Conservation (phyloP, 176 grass and related monocot species). For the Carex cristatella region DNA sequence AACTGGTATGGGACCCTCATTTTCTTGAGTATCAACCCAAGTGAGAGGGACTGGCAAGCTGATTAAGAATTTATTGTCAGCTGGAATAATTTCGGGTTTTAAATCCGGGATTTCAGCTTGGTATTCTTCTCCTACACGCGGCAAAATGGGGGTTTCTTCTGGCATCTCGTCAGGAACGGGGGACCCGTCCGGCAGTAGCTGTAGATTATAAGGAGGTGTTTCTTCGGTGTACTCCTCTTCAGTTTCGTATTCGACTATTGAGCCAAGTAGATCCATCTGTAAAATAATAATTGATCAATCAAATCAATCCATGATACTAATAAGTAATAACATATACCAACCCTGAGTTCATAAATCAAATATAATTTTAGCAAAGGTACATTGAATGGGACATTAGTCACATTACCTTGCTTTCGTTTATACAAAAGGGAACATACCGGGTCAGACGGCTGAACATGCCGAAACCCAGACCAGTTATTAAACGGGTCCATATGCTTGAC, state of each 20-base stretch:
- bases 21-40: conserved; percentile 38
- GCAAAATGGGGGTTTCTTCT: conserved; percentile 47
- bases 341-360: neutral
- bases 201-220: conserved; percentile 13
- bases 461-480: neutral
- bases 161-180: conserved; percentile 32
- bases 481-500: neutral
- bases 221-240: conserved; percentile 20
- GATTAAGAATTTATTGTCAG: conserved; percentile 35
- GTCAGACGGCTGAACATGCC: neutral
- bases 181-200: conserved; percentile 40
- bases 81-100: conserved; percentile 24
- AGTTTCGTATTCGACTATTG: neutral
- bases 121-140: conserved; percentile 62
- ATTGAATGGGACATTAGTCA: neutral
- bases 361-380: neutral
- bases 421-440: neutral
- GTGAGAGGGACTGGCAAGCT: conserved; percentile 48
- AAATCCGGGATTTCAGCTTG: conserved; percentile 66
- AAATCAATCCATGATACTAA: conserved; percentile 3
- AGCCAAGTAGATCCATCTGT: conserved; percentile 32
- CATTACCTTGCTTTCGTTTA: neutral
- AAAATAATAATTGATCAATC: neutral
- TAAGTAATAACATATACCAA: conserved; percentile 1
- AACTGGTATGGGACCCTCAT: conserved; percentile 32